Base-by-base conservation (phyloP, 1,139 yeast genomes). In the Saccharomyces hybrid region DNA sequence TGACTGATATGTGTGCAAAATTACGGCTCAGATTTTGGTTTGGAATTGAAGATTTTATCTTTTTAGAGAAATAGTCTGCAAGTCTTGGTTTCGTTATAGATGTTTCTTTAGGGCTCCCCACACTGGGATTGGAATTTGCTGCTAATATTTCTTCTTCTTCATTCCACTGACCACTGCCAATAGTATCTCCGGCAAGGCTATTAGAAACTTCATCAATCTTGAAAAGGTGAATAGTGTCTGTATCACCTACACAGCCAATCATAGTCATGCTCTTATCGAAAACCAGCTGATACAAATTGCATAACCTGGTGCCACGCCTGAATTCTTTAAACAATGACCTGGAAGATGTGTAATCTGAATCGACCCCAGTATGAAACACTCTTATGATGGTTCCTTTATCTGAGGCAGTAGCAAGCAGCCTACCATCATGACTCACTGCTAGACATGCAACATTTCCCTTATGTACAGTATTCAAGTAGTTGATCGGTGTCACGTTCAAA, bases 311-410 rank as follows among this genome's bases (percentile, higher is more conserved):
- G 0, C 95, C 95, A 53, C 95, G 74, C 60, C 93, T 75, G 58
- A 84, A 80, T 63, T 83, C 86, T 28, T 75, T 74, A 1, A 80
- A 29, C 58, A 67, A 28, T 70, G 76, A 54, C 62, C 66, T 46
- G 1, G 55, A 56, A 4, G 63, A 51, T 29, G 58, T 56, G 46
- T 55, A 62, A 6, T 61, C 63, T 8, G 54, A n/a, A 38, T 65
- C 67, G 5, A 55, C 57, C 1, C 68, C 70, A 0, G 77, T 70
- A 42, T 72, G 68, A 57, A 78, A 76, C 0, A 85, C 82, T 48
- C 93, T 70, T 0, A 86, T 75, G 3, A 86, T 84, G 0, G 95
- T 86, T 0, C 95, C 95, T 59, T 83, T 84, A 1, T 76, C 73
- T 0, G 89, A 83, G 0, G 90, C 86, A 0, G 91, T 82, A 0